phyloP scores from a whole-genome alignment of 148 eudicot species.

The Rheum nobile region DNA sequence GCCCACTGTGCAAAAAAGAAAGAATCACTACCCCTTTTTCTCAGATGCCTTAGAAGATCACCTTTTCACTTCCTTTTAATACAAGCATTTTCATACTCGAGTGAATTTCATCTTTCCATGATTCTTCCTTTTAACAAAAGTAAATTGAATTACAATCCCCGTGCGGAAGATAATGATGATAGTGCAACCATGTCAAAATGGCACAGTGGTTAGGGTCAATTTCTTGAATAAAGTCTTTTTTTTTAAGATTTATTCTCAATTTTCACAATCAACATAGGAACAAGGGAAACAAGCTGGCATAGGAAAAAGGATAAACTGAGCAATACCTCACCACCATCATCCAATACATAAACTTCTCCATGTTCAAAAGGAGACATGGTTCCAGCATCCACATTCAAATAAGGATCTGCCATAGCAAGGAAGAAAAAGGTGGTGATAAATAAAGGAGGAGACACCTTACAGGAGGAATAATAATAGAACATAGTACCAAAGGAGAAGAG shows the following conservation, averaged over 20 bases:
- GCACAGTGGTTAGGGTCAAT: not conserved
- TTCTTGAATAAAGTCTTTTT: not conserved
- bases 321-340: conserved; percentile 95
- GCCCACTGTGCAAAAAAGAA: not conserved
- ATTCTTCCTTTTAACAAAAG: not conserved
- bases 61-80: not conserved
- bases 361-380: conserved; percentile 99
- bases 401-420: conserved; percentile 53
- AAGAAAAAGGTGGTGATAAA: not conserved
- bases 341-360: conserved; percentile 89
- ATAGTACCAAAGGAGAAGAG: not conserved
- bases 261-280: not conserved
- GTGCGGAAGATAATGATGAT: conserved; percentile 5
- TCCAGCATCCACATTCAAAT: conserved; percentile 92
- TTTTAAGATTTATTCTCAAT: not conserved
- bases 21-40: not conserved
- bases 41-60: conserved; percentile 1
- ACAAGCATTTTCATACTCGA: not conserved
- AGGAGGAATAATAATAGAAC: not conserved
- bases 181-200: not conserved
- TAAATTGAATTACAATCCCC: not conserved
- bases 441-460: not conserved
- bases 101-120: not conserved
- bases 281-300: not conserved
- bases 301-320: not conserved